A percentile compares a stretch with the other conserved stretches of the same genome.
Evolutionary conservation across 148 eudicot species (phyloP).

Genomic region (Spergularia bocconei): DNA sequence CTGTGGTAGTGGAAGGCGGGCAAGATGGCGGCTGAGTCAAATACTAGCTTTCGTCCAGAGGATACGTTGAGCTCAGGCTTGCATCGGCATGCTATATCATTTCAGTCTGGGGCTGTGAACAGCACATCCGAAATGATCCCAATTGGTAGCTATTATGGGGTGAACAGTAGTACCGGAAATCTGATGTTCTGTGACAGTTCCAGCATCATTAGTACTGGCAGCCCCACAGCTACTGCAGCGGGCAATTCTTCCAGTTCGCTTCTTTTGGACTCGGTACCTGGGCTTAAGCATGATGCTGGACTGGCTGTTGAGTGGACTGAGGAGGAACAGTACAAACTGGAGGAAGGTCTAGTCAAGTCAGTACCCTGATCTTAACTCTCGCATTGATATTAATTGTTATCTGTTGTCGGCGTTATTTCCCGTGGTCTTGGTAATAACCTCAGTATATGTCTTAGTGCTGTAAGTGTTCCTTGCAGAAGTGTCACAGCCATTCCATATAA

Average conservation of each 20-base stretch:
- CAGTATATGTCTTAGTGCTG: not conserved
- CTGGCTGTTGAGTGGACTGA: constrained; percentile 78
- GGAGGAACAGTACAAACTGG: constrained; percentile 73
- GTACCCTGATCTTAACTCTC: constrained; percentile 37
- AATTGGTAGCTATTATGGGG: constrained; percentile 46
- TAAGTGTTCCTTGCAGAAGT: not conserved
- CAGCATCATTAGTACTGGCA: constrained; percentile 34
- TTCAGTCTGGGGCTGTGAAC: constrained; percentile 58
- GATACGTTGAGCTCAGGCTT: constrained; percentile 45
- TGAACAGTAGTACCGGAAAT: constrained; percentile 36
- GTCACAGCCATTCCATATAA: not conserved
- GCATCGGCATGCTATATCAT: constrained; percentile 49
- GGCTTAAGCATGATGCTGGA: constrained; percentile 76
- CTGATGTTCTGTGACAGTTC: constrained; percentile 53
- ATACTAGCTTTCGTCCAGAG: constrained; percentile 57
- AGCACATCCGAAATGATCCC: constrained; percentile 54
- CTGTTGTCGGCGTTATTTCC: not conserved
- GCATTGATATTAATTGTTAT: not conserved
- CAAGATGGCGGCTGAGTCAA: constrained; percentile 58
- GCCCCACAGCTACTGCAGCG: constrained; percentile 31
- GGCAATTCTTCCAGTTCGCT: constrained; percentile 48
- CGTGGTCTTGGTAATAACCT: constrained; percentile 8
- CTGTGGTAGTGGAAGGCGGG: constrained; percentile 5
- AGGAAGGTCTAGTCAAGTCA: constrained; percentile 81
- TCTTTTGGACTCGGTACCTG: constrained; percentile 65